Percentiles rank a stretch among this genome's conserved stretches.
These are phyloP conservation scores for Globisporangium mamillatum DNA, from an alignment of 352 stramenopile species.

Conservation along the genomic window DNA sequence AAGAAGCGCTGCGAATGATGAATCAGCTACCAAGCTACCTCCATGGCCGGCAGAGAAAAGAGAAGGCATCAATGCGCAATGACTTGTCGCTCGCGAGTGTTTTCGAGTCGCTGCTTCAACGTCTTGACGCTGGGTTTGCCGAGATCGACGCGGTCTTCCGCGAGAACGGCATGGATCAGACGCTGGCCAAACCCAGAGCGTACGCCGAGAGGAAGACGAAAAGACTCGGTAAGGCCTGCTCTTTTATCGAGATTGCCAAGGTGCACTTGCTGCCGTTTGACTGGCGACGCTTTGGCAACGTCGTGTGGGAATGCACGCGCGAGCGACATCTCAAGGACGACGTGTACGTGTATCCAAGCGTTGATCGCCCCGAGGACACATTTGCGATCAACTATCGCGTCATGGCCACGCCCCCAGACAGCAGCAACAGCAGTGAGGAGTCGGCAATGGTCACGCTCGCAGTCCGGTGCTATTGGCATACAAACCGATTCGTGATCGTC, in stretches of 20 bases:
- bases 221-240: neutral
- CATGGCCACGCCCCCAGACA: neutral
- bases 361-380: conserved; percentile 7
- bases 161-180: neutral
- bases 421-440: too few species aligned
- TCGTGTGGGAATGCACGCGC: conserved; percentile 4
- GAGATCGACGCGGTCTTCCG: neutral
- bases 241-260: neutral
- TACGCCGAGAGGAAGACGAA: neutral
- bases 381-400: conserved; percentile 13
- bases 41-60: neutral
- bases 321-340: conserved; percentile 8
- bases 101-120: neutral
- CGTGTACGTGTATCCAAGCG: conserved; percentile 5
- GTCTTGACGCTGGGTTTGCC: neutral
- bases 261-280: neutral
- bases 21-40: neutral
- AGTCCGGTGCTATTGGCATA: too few species aligned
- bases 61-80: neutral
- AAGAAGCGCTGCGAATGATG: too few species aligned
- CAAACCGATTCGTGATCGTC: too few species aligned
- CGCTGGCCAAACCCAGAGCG: neutral
- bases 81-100: neutral
- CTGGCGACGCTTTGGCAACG: neutral
- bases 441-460: too few species aligned